Evolutionary conservation across 257 asterid species (phyloP), one percentile per base, ranked within the genome.

Genomic region (Echites panduratus): DNA sequence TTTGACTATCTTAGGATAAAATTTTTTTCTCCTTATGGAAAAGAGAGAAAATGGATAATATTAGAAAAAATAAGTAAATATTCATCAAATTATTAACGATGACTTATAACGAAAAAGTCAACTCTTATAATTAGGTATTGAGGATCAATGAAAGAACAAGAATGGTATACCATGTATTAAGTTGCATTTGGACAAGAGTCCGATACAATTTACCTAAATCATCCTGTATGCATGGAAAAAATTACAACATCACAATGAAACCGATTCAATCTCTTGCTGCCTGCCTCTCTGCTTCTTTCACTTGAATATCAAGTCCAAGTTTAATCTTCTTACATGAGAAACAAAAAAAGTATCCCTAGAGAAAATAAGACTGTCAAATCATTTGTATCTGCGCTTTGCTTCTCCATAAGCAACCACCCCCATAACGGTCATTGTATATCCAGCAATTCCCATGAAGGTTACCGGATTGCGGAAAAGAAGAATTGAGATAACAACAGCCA

Each of bases 361-460:
- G 14, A 68, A 54, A 32, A 49, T 71, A 22, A 5, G n/a, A 38
- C 40, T 11, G 59, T 24, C 16, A 22, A 2, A 35, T 94, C 85
- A 95, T 78, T 86, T 86, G 85, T 69, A 76, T 82, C 99, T 84
- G 73, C 99, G 87, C 85, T 95, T 91, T 12, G 97, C 80, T 82
- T 95, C 99, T 77, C 98, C 99, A n/a, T 95, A 95, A 53, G 95
- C 99, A 45, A 87, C 95, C 13, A 92, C 98, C 29, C 98, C 99
- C 95, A 90, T 85, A 64, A 95, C 99, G 0, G 98, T 95, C 96
- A 91, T 84, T 13, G 95, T 76, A 72, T 95, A 95, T 48, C 99
- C 99, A 49, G 96, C 99, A 43, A 95, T 92, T 3, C 99, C 99
- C 10, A 85, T 75, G 43, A 89, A 83, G 2, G 99, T 95, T 2